Base-by-base conservation (phyloP, 83 land plant genomes). In the Isoetes engelmannii region DNA sequence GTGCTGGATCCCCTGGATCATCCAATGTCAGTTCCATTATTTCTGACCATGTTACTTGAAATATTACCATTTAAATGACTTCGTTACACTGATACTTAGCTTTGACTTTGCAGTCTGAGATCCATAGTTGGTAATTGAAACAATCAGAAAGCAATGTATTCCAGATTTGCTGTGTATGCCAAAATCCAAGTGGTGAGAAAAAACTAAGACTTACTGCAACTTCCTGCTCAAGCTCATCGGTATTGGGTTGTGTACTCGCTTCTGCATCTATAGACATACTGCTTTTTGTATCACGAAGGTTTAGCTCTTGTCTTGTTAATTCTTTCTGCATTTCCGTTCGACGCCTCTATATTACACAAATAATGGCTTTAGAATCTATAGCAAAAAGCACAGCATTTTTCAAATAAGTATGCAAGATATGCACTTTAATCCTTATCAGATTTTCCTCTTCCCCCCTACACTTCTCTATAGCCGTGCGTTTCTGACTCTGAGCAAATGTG, bases 191-290 rank as follows among this genome's bases (percentile, higher is more conserved):
- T 28, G 37, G 2, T 28, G 2, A 0, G 37, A 28, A 28, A 28
- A 28, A 28, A 28, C 2, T 28, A 51, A n/a, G 46, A 73, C 88
- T 43, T 49, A 86, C 96, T 57, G 72, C 44, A 43, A 86, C 80
- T 49, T 94, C 99, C 72, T 83, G 68, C 48, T 80, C 77, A 69
- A 90, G 80, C 69, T 94, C 99, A 74, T 94, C 85, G 55, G 78
- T 82, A 73, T 82, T 76, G 44, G 89, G 74, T 12, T 70, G 71
- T 46, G 77, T 47, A 51, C 73, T 77, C 37, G 74, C 41, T 57
- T 19, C 75, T 50, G 84, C 59, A 57, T 84, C 97, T 21, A 84
- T 70, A 57, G 72, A 74, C 67, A 54, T 70, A 53, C 84, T 71
- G 54, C 71, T 82, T 74, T 79, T 82, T 48, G 85, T n/a, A 61